Base-by-base conservation (phyloP, 371 early-diverging fungal genomes). In the Choanephora cucurbitarum region DNA sequence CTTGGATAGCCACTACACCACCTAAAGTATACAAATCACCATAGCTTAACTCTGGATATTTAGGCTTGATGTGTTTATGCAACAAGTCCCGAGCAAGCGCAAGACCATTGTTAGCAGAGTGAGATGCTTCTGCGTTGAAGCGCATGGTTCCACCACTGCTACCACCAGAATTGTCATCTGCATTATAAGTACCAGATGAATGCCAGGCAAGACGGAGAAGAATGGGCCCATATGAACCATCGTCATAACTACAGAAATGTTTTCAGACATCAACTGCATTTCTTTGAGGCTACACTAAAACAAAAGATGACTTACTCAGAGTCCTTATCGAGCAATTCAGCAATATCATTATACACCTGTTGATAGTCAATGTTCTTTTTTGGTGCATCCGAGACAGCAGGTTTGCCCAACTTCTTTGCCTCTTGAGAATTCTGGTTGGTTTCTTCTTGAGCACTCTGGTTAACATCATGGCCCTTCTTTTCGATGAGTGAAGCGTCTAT, bases 121-220 rank as follows among this genome's bases (percentile, higher is more conserved):
- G 81, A 32, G 60, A 48, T 15, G 87, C 66, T 67, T 92, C 93
- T 23, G 86, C 65, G 45, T 58, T 59, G 61, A 64, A 64, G 42
- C 84, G 80, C 88, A 93, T 93, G 55, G 91, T 91, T 18, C 83
- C 90, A 59, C 93, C 94, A 68, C 84, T 79, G 41, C 87, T 85
- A 21, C 94, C 94, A 31, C 94, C 94, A 22, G 85, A 80, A 43
- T 69, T 64, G 39, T 85, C 73, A 45, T 80, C 60, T 58, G 74
- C 72, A 72, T 84, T 81, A 58, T 80, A 93, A 37, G 93, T 93
- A 39, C 93, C 94, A 48, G 87, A 76, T 6, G 90, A 80, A 75
- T 93, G 94, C 93, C 91, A 91, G 15, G 91, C 91, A 19, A 89
- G 81, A 54, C 88, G 91, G 51, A 93, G 81, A 18, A 59, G 43